phyloP scores from a whole-genome alignment of 2,329 filamentous ascomycete genomes.

The Monascus ruber region DNA sequence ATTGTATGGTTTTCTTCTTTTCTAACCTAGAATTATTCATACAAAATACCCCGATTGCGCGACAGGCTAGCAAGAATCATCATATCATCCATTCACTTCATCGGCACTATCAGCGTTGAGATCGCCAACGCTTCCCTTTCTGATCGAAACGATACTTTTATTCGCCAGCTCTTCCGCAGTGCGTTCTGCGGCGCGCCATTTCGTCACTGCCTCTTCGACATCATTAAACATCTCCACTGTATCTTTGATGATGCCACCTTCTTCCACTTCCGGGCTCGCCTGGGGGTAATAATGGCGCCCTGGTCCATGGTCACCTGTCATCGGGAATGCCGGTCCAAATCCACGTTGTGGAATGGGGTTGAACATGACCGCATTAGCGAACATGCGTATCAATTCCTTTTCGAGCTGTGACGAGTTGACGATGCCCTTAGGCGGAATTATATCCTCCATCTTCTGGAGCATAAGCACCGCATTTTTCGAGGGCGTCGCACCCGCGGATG shows the following conservation, averaged over 20 bases:
- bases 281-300: slow-evolving; percentile 27
- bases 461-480: slow-evolving; percentile 32
- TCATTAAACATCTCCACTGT: slow-evolving; percentile 82
- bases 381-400: slow-evolving; percentile 90
- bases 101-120: slow-evolving; percentile 25
- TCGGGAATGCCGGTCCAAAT: slow-evolving; percentile 50
- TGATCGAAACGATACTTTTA: slow-evolving; percentile 26
- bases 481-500: slow-evolving; percentile 17
- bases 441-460: slow-evolving; percentile 54
- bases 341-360: slow-evolving; percentile 71
- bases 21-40: background rate
- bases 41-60: no score
- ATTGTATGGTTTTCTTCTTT: background rate
- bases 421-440: slow-evolving; percentile 77
- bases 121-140: slow-evolving; percentile 26
- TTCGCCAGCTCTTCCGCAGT: slow-evolving; percentile 27
- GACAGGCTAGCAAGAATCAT: slow-evolving; percentile 3
- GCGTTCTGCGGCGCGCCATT: slow-evolving; percentile 61
- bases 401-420: slow-evolving; percentile 90
- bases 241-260: slow-evolving; percentile 79
- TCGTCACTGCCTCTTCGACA: slow-evolving; percentile 66
- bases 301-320: slow-evolving; percentile 32
- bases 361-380: slow-evolving; percentile 97
- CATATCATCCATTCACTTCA: slow-evolving; percentile 20
- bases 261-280: slow-evolving; percentile 56